Evolutionary conservation across 1,284 basidiomycete species (phyloP).

Genomic region (Ganoderma sp.): DNA sequence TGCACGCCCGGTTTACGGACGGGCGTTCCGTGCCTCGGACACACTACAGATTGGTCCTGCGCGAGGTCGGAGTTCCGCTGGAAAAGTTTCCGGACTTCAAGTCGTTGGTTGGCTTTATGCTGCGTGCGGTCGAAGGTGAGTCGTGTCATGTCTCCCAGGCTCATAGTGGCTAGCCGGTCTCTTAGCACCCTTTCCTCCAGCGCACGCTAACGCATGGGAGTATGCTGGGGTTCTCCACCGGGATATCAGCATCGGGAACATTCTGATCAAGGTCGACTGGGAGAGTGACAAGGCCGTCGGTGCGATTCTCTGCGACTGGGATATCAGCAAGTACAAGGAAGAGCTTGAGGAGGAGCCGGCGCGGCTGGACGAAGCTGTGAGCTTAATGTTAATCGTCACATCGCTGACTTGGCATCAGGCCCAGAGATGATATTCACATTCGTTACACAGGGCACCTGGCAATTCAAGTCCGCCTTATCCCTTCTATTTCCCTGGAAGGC

Average conservation of each 20-base stretch:
- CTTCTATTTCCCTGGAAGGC: constrained; percentile 10
- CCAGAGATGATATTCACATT: not conserved
- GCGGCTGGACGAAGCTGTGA: constrained; percentile 6
- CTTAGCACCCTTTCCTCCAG: not conserved
- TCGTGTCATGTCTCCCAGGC: not conserved
- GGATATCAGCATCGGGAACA: constrained; percentile 21
- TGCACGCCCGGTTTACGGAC: constrained; percentile 1
- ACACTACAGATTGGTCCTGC: constrained; percentile 11
- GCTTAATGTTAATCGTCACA: not conserved
- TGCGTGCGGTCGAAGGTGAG: constrained; percentile 1
- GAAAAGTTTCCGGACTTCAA: constrained; percentile 7
- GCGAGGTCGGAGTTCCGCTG: constrained; percentile 12
- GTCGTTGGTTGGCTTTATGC: not conserved
- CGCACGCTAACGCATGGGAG: constrained; percentile 12
- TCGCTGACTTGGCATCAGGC: not conserved
- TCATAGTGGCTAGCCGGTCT: too few relatives aligned
- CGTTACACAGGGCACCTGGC: constrained; percentile 18
- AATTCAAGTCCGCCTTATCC: constrained; percentile 16
- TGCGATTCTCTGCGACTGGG: constrained; percentile 20
- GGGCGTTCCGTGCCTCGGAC: constrained; percentile 7
- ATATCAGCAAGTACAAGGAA: constrained; percentile 6
- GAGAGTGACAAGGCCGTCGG: not conserved
- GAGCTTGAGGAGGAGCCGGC: not conserved
- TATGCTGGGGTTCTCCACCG: not conserved
- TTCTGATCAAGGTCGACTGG: constrained; percentile 14